Base-by-base conservation (phyloP, 106 monocot genomes). In the Platanthera guangdongensis region DNA sequence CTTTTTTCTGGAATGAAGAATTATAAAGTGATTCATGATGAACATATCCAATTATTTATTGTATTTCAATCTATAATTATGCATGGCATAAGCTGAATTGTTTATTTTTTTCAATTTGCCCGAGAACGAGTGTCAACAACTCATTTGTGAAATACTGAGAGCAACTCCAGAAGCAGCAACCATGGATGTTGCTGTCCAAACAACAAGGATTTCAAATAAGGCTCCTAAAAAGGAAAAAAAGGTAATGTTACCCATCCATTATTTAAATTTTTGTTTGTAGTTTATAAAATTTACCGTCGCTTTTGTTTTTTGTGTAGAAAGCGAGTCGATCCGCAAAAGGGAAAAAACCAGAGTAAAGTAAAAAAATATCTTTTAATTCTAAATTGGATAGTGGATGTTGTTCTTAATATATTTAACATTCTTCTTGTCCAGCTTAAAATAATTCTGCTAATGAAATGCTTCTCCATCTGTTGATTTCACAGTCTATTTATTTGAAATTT, bases 151-250 rank as follows among this genome's bases (percentile, higher is more conserved):
- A 88, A 90, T 99, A 85, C 78, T 99, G 72, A 81, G 94, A 74
- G 99, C 99, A 84, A 99, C 99, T 72, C 99, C 99, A n/a, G 99
- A 94, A 85, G 92, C 92, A 81, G 94, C 99, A 76, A 94, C 92
- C 84, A 88, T 92, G 74, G 94, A 99, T 92, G 99, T 94, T 77
- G 83, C 99, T 79, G 90, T 90, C 53, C 99, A 99, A 76, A 99
- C 94, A 80, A 94, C 97, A 67, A 86, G 94, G 76, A 89, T 94
- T 76, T 92, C 97, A 52, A 94, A 91, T 55, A 94, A 94, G 75
- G 74, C 70, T 65, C 94, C 97, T 74, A 82, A 82, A 19, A 99
- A 92, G 49, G 97, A 99, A 70, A 99, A 90, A 90, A 47, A 94
- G 94, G 97, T 82, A 87, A 88, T 83, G 16, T 51, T 15, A 45